A percentile compares a stretch with the other conserved stretches of the same genome.
These are phyloP conservation scores for Bipolaris victoriae DNA, from an alignment of 2,329 filamentous ascomycete genomes.

Conservation along the genomic window DNA sequence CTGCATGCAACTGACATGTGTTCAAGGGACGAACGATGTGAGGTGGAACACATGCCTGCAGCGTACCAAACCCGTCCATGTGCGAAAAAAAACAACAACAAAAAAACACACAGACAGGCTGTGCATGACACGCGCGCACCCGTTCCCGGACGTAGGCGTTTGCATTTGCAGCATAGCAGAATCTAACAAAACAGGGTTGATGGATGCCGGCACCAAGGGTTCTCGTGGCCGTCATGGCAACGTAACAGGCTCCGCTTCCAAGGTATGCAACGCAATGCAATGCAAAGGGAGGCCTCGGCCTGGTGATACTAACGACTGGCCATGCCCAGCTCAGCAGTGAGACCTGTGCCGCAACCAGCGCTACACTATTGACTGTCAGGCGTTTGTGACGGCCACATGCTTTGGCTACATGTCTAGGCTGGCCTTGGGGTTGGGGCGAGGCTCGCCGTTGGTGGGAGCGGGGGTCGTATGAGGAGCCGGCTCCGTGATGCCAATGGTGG, in stretches of 20 bases:
- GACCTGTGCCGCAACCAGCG: conserved; percentile 31
- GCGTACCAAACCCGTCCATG: neutral
- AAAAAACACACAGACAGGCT: neutral
- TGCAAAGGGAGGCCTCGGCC: conserved; percentile 3
- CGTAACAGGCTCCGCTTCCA: conserved; percentile 7
- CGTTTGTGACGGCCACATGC: conserved; percentile 3
- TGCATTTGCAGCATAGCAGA: conserved; percentile 1
- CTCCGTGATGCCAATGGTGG: neutral
- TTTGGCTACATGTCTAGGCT: neutral
- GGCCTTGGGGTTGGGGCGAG: conserved; percentile 4
- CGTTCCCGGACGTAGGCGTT: neutral
- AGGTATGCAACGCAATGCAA: neutral
- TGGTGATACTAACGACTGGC: conserved; percentile 7
- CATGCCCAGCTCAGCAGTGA: conserved; percentile 10
- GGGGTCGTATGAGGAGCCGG: conserved; percentile 11
- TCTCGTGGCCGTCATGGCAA: conserved; percentile 19
- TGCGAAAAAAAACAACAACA: neutral
- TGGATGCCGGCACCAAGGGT: conserved; percentile 3
- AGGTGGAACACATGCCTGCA: neutral
- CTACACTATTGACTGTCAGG: conserved; percentile 21
- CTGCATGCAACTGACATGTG: conserved; percentile 1
- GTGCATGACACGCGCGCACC: neutral
- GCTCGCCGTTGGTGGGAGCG: conserved; percentile 4
- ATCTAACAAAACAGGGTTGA: conserved; percentile 11
- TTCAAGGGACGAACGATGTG: neutral